Evolutionary conservation across 2,329 filamentous ascomycete genomes (phyloP).

Genomic region (Phymatotrichopsis omnivora): DNA sequence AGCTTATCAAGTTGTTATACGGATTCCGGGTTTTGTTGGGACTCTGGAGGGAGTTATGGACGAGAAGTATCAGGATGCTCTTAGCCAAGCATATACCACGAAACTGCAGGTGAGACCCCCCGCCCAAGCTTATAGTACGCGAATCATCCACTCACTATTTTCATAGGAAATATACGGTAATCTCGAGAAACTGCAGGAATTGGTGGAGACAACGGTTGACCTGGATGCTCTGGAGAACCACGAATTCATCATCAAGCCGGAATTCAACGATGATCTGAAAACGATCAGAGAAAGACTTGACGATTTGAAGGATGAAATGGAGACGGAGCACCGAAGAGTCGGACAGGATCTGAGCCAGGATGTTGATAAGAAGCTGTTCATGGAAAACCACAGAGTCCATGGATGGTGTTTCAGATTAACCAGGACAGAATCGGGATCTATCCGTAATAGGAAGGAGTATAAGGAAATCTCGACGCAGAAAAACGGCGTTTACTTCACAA

Average conservation of each 20-base stretch:
- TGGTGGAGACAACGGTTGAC: constrained; percentile 98
- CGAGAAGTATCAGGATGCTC: constrained; percentile 75
- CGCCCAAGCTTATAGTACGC: background rate
- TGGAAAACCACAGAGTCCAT: constrained; percentile 91
- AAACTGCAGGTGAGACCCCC: constrained; percentile 50
- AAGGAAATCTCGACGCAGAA: constrained; percentile 97
- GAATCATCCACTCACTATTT: constrained; percentile 7
- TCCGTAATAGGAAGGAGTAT: constrained; percentile 81
- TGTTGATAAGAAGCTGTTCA: constrained; percentile 94
- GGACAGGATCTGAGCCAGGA: constrained; percentile 79
- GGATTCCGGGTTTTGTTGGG: constrained; percentile 77
- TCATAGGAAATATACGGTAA: constrained; percentile 56
- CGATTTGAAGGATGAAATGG: constrained; percentile 70
- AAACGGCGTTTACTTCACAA: constrained; percentile 98
- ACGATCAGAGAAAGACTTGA: constrained; percentile 89
- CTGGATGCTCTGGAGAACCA: constrained; percentile 91
- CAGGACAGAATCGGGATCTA: constrained; percentile 79
- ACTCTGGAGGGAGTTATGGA: constrained; percentile 93
- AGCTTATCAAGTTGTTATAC: constrained; percentile 87
- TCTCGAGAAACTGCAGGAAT: constrained; percentile 80
- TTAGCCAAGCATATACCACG: constrained; percentile 77
- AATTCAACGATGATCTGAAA: constrained; percentile 82
- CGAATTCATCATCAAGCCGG: constrained; percentile 97
- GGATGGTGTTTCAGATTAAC: constrained; percentile 96
- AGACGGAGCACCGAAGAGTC: constrained; percentile 65